Base-by-base conservation (phyloP, 176 grass and related monocot species). In the Cenchrus fungigraminus region DNA sequence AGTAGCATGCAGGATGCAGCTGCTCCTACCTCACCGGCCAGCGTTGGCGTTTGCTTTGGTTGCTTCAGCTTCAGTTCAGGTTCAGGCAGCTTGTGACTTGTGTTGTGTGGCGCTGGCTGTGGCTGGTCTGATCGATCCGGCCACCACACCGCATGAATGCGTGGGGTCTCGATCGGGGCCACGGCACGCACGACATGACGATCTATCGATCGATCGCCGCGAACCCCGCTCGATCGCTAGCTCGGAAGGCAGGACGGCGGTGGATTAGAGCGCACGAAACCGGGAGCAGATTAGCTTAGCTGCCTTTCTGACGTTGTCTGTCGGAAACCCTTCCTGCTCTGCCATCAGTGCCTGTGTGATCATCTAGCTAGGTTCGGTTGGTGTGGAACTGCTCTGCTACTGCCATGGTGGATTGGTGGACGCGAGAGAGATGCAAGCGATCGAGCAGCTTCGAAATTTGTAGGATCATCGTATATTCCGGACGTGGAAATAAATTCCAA, bases 261-360 rank as follows among this genome's bases (percentile, higher is more conserved):
- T 22, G 31, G 63, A 80, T 37, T 80, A 68, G 78, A 80, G 78
- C 78, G 64, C 78, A 80, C 63, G 78, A 20, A 80, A 80, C 1
- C 29, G 9, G 47, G 47, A 40, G 47, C 55, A 60, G 55, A 59
- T 77, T n/a, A 77, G 52, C 52, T 53, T n/a, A 77, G 55, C 74
- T 77, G 19, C 74, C 37, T 44, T 42, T 51, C 31, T 74, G 32
- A 34, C 55, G 56, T 60, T 77, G 44, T 7, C 10, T 77, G 32
- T 31, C 29, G 6, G 31, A 56, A 53, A 75, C 14, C 25, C 68
- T 45, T 22, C 37, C 3, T 37, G 2, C 34, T 20, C 45, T 28
- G 14, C 16, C 2, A 46, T 46, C 49, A 52, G 46, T 71, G 20
- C 45, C 19, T 56, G 54, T 71, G 71, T 28, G 45, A 37, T 37